A percentile compares a stretch with the other conserved stretches of the same genome.
Evolutionary conservation across 2,329 filamentous ascomycete species (phyloP).

Genomic region (Sarocladium strictum): DNA sequence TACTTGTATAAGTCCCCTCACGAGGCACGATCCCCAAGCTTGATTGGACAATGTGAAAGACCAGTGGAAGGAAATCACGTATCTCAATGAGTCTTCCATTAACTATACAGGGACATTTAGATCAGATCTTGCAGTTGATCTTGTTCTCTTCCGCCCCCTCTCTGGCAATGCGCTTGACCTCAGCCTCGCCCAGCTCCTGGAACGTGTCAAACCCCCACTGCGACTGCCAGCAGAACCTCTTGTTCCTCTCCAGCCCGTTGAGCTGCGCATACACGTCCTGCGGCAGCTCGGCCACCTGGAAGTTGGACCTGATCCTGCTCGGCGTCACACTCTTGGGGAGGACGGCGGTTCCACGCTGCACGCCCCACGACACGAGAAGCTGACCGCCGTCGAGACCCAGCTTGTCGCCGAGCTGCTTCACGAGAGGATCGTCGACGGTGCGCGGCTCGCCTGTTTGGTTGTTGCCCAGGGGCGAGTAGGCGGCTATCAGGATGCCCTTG

Average conservation of each 20-base stretch:
- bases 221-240: slow-evolving; percentile 36
- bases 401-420: slow-evolving; percentile 40
- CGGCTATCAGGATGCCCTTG: slow-evolving; percentile 55
- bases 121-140: too few relatives aligned
- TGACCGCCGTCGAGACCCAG: slow-evolving; percentile 33
- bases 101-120: too few relatives aligned
- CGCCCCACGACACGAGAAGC: slow-evolving; percentile 49
- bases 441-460: slow-evolving; percentile 38
- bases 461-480: slow-evolving; percentile 60
- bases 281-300: slow-evolving; percentile 31
- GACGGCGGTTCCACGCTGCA: slow-evolving; percentile 58
- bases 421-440: slow-evolving; percentile 41
- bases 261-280: slow-evolving; percentile 29
- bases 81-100: too few relatives aligned
- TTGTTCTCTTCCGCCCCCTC: slow-evolving; percentile 29
- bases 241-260: slow-evolving; percentile 32
- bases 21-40: too few relatives aligned
- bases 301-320: slow-evolving; percentile 60
- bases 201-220: slow-evolving; percentile 40
- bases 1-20: too few relatives aligned
- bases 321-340: slow-evolving; percentile 63
- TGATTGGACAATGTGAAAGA: too few relatives aligned
- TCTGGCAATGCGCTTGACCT: slow-evolving; percentile 25
- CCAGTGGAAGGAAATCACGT: too few relatives aligned
- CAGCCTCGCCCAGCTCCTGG: slow-evolving; percentile 32